These are phyloP conservation scores for Aspergillus uvarum DNA, from an alignment of 2,329 filamentous ascomycete species.

Conservation along the genomic window DNA sequence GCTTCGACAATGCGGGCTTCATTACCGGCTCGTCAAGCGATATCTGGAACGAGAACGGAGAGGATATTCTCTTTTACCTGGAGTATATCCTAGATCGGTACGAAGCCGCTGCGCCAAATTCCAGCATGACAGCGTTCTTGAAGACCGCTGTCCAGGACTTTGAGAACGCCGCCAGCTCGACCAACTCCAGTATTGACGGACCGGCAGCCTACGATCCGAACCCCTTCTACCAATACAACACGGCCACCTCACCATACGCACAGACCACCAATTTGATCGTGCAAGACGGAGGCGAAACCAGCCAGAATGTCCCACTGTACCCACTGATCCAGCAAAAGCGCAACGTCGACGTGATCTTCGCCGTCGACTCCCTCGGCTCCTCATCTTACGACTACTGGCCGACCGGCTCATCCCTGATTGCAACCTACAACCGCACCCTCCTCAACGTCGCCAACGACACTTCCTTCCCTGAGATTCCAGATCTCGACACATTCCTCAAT, in stretches of 20 bases:
- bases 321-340: slow-evolving; percentile 69
- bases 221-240: slow-evolving; percentile 67
- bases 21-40: slow-evolving; percentile 81
- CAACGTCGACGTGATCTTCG: slow-evolving; percentile 72
- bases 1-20: slow-evolving; percentile 77
- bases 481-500: slow-evolving; percentile 72
- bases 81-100: slow-evolving; percentile 56
- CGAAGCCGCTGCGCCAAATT: slow-evolving; percentile 23
- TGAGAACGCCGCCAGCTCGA: slow-evolving; percentile 57
- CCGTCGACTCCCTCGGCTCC: slow-evolving; percentile 62
- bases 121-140: slow-evolving; percentile 54
- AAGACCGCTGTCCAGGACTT: slow-evolving; percentile 54
- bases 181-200: neutral
- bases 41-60: slow-evolving; percentile 71
- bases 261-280: slow-evolving; percentile 58
- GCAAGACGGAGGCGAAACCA: slow-evolving; percentile 71
- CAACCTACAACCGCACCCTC: slow-evolving; percentile 65
- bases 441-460: slow-evolving; percentile 62
- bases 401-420: slow-evolving; percentile 70
- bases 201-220: slow-evolving; percentile 67
- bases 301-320: slow-evolving; percentile 73
- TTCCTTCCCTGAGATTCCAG: slow-evolving; percentile 67
- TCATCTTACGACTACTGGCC: slow-evolving; percentile 70
- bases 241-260: slow-evolving; percentile 58
- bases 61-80: slow-evolving; percentile 38